A percentile compares a stretch with the other conserved stretches of the same genome.
These are phyloP conservation scores for Durotheca rogersii DNA, from an alignment of 495 filamentous ascomycete genomes.

Conservation along the genomic window DNA sequence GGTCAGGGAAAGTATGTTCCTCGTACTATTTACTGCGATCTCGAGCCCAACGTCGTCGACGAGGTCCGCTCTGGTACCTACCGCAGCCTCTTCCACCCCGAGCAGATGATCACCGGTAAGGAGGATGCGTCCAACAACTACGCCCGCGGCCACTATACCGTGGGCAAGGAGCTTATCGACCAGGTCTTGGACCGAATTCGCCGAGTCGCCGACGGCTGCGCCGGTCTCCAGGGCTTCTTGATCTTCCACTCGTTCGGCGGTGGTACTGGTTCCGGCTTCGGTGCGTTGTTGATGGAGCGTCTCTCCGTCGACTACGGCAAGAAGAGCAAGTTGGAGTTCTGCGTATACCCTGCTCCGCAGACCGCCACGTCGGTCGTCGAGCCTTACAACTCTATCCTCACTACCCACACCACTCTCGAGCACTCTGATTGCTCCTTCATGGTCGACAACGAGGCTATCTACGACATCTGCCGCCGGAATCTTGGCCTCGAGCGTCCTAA, in stretches of 20 bases:
- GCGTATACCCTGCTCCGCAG: slow-evolving; percentile 96
- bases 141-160: slow-evolving; percentile 97
- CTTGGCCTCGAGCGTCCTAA: slow-evolving; percentile 94
- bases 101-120: slow-evolving; percentile 99
- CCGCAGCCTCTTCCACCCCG: slow-evolving; percentile 94
- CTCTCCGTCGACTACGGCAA: slow-evolving; percentile 98
- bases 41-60: slow-evolving; percentile 99
- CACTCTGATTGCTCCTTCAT: slow-evolving; percentile 99
- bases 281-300: slow-evolving; percentile 95
- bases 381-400: slow-evolving; percentile 98
- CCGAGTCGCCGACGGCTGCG: slow-evolving; percentile 93
- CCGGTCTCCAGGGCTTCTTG: slow-evolving; percentile 96
- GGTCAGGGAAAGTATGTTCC: slow-evolving; percentile 99
- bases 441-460: slow-evolving; percentile 99
- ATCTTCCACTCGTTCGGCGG: slow-evolving; percentile 99
- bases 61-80: slow-evolving; percentile 98
- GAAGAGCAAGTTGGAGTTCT: slow-evolving; percentile 99
- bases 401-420: slow-evolving; percentile 98
- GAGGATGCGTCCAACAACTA: slow-evolving; percentile 99
- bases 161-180: slow-evolving; percentile 98
- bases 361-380: slow-evolving; percentile 96
- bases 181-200: slow-evolving; percentile 95
- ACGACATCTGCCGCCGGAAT: slow-evolving; percentile 98
- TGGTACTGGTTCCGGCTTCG: slow-evolving; percentile 97
- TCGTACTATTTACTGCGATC: slow-evolving; percentile 98